phyloP scores from a whole-genome alignment of 1,139 yeast genomes.

The Yamadazyma taylorii region DNA sequence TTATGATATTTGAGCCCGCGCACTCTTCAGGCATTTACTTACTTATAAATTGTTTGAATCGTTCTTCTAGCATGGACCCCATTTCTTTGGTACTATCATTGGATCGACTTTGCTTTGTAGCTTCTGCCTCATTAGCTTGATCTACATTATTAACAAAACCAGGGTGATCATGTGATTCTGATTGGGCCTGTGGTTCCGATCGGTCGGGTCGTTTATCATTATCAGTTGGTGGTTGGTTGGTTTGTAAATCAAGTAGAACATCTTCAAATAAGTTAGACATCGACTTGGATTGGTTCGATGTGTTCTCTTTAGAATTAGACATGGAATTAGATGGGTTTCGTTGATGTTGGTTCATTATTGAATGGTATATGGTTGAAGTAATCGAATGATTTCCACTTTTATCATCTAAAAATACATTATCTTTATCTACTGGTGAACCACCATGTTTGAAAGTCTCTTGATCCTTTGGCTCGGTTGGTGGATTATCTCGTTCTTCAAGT shows the following conservation, averaged over 20 bases:
- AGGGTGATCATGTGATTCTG: too few relatives aligned
- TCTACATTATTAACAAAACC: background rate
- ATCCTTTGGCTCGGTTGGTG: conserved; percentile 4
- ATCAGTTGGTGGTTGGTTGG: conserved; percentile 10
- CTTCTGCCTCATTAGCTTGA: conserved; percentile 5
- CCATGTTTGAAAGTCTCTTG: conserved; percentile 7
- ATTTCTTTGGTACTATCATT: conserved; percentile 29
- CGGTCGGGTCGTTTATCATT: too few relatives aligned
- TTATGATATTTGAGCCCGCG: too few relatives aligned
- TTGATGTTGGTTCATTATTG: conserved; percentile 20
- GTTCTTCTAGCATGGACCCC: conserved; percentile 31
- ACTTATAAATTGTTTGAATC: conserved; percentile 24
- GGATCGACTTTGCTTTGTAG: conserved; percentile 6
- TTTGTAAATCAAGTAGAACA: conserved; percentile 18
- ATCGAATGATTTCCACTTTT: conserved; percentile 20
- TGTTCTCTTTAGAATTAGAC: conserved; percentile 18
- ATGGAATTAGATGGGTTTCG: conserved; percentile 8
- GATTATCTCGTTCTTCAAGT: conserved; percentile 2
- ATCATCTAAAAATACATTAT: conserved; percentile 36
- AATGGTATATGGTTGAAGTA: conserved; percentile 33
- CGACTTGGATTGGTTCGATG: conserved; percentile 26
- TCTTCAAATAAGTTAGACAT: conserved; percentile 36
- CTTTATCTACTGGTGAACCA: conserved; percentile 16
- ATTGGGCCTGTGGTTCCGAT: too few relatives aligned
- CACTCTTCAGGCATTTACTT: conserved; percentile 2